Conservation (phyloP, 2,329 filamentous ascomycete genomes). For the Fusarium domesticum region DNA sequence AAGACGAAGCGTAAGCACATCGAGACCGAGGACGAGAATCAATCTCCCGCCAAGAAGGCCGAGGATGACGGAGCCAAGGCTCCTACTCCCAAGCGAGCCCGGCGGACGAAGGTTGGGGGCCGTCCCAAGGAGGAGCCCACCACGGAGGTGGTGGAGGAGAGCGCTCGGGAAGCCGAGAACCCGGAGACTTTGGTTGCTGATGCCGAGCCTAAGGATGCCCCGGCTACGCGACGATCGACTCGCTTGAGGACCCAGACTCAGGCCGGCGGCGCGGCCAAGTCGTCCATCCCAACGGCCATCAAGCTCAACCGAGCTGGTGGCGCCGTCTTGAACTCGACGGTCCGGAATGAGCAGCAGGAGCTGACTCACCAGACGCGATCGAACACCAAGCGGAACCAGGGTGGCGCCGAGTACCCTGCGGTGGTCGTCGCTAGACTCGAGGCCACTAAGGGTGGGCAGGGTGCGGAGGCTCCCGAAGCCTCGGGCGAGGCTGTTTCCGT, state of each 20-base stretch:
- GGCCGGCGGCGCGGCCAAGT: slow-evolving; percentile 23
- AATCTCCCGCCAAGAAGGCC: slow-evolving; percentile 22
- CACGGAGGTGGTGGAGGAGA: slow-evolving; percentile 14
- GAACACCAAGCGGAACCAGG: slow-evolving; percentile 38
- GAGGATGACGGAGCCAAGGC: slow-evolving; percentile 14
- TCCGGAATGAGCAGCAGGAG: slow-evolving; percentile 34
- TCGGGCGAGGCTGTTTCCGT: slow-evolving; percentile 10
- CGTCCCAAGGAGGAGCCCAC: slow-evolving; percentile 13
- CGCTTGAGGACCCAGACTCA: slow-evolving; percentile 30
- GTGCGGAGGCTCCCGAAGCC: slow-evolving; percentile 12
- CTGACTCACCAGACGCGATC: slow-evolving; percentile 33
- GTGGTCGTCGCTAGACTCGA: slow-evolving; percentile 33
- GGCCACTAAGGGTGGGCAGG: slow-evolving; percentile 22
- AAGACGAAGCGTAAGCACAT: slow-evolving; percentile 35
- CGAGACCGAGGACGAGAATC: slow-evolving; percentile 11
- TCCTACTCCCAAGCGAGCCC: slow-evolving; percentile 26
- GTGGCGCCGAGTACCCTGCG: slow-evolving; percentile 35
- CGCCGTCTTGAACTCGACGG: slow-evolving; percentile 21
- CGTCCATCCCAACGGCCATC: slow-evolving; percentile 36
- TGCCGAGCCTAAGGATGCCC: slow-evolving; percentile 1
- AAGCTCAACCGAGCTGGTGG: slow-evolving; percentile 29
- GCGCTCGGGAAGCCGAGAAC: slow-evolving; percentile 16
- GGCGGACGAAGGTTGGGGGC: slow-evolving; percentile 15
- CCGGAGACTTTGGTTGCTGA: slow-evolving; percentile 7
- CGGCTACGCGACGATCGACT: slow-evolving; percentile 32